phyloP scores from a whole-genome alignment of 495 filamentous ascomycete genomes.

The Neohortaea acidophila region DNA sequence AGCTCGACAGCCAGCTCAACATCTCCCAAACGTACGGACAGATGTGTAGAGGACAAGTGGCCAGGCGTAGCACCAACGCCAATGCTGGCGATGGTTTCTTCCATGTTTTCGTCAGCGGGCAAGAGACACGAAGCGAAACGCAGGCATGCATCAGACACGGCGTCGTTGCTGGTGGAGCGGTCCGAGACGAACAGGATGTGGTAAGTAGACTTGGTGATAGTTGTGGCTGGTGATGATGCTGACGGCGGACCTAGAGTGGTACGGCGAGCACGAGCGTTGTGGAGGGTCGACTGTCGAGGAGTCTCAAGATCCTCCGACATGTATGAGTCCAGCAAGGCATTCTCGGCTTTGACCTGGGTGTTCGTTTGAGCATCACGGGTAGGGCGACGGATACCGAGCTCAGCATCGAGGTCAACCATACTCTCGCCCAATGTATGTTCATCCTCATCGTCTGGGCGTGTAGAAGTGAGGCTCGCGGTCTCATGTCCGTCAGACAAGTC shows the following conservation, averaged over 20 bases:
- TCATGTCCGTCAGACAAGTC: slow-evolving; percentile 15
- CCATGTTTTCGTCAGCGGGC: too few relatives aligned
- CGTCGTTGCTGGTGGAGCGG: background rate
- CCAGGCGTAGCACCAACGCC: too few relatives aligned
- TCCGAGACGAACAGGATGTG: background rate
- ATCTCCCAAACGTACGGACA: background rate
- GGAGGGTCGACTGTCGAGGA: slow-evolving; percentile 7
- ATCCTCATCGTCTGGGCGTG: slow-evolving; percentile 4
- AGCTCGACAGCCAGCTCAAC: background rate
- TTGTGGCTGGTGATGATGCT: background rate
- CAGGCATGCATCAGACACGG: background rate
- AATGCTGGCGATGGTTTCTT: too few relatives aligned
- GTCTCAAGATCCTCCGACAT: slow-evolving; percentile 12
- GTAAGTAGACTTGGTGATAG: background rate
- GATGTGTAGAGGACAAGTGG: too few relatives aligned
- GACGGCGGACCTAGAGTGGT: background rate
- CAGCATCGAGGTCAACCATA: slow-evolving; percentile 1
- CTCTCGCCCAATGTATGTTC: slow-evolving; percentile 1
- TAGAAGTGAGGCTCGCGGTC: slow-evolving; percentile 10
- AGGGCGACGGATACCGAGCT: background rate
- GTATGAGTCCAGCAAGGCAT: slow-evolving; percentile 5
- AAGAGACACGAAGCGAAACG: too few relatives aligned
- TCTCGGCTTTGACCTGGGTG: background rate
- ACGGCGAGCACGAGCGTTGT: background rate
- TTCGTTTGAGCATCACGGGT: background rate